These are phyloP conservation scores for Obba rivulosa DNA, from an alignment of 768 basidiomycete genomes.

Conservation along the genomic window DNA sequence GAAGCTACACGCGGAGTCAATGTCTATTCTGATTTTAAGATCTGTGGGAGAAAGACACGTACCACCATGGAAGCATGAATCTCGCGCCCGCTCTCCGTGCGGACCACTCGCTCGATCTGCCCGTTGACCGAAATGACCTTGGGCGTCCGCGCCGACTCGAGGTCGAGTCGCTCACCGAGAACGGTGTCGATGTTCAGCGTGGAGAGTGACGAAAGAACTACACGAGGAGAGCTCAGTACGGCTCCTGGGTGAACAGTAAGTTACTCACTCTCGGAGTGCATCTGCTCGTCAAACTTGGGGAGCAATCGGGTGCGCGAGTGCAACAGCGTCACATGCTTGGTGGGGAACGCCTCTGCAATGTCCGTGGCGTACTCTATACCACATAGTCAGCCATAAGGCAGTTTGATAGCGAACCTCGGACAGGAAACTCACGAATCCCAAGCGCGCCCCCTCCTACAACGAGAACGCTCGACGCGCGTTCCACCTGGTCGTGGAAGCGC, in stretches of 20 bases:
- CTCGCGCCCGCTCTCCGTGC: conserved; percentile 44
- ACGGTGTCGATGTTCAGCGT: conserved; percentile 37
- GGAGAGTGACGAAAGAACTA: conserved; percentile 21
- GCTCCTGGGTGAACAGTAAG: not conserved
- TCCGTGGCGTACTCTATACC: conserved; percentile 57
- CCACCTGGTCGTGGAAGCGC: conserved; percentile 43
- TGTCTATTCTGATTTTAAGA: not conserved
- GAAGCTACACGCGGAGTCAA: conserved; percentile 30
- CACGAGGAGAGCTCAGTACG: not conserved
- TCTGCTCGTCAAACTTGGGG: conserved; percentile 43
- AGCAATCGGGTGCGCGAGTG: conserved; percentile 54
- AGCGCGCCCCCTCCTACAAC: conserved; percentile 72
- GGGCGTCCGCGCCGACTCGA: conserved; percentile 24
- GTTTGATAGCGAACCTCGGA: not conserved
- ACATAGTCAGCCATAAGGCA: not conserved
- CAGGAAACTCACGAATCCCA: conserved; percentile 52
- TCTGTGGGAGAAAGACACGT: conserved; percentile 14
- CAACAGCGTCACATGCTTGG: conserved; percentile 49
- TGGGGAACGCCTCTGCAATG: conserved; percentile 48
- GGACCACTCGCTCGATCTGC: conserved; percentile 26
- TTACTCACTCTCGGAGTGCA: conserved; percentile 47
- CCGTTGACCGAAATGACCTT: conserved; percentile 9
- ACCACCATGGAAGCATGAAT: conserved; percentile 52
- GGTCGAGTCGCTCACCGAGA: conserved; percentile 49
- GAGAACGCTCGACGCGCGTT: conserved; percentile 44